Conservation (phyloP, 441 rosid species). For the Dalechampia spathulata region DNA sequence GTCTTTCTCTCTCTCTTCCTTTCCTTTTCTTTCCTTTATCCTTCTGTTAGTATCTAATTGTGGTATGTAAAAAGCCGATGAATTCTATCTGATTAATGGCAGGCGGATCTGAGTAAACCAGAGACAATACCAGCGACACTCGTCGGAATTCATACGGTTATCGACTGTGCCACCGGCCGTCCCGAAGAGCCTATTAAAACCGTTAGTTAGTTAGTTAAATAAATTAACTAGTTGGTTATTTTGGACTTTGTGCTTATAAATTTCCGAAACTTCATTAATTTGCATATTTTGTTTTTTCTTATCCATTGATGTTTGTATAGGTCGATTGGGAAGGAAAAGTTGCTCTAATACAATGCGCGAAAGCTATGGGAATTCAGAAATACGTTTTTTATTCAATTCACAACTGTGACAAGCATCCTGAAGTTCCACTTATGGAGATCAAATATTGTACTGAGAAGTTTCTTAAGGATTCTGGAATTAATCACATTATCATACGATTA, state of each 20-base stretch:
- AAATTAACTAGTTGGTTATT: too few species aligned
- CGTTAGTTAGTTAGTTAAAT: slow-evolving; percentile 25
- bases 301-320: slow-evolving; percentile 44
- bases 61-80: too few species aligned
- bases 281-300: neutral
- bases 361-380: slow-evolving; percentile 94
- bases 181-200: slow-evolving; percentile 94
- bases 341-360: slow-evolving; percentile 91
- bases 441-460: slow-evolving; percentile 92
- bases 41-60: too few species aligned
- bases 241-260: too few species aligned
- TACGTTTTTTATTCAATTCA: slow-evolving; percentile 83
- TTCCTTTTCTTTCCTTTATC: too few species aligned
- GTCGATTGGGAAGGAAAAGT: slow-evolving; percentile 99
- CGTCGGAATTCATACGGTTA: slow-evolving; percentile 82
- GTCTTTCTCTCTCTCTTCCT: slow-evolving; percentile 25
- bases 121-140: slow-evolving; percentile 87
- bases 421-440: slow-evolving; percentile 94
- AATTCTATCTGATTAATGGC: slow-evolving; percentile 13
- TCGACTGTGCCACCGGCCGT: slow-evolving; percentile 93
- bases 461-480: slow-evolving; percentile 68
- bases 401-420: slow-evolving; percentile 95
- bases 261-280: too few species aligned
- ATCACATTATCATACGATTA: slow-evolving; percentile 57
- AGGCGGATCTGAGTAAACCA: slow-evolving; percentile 94